These are phyloP conservation scores for Fusarium subglutinans DNA, from an alignment of 2,329 filamentous ascomycete species.

Conservation along the genomic window DNA sequence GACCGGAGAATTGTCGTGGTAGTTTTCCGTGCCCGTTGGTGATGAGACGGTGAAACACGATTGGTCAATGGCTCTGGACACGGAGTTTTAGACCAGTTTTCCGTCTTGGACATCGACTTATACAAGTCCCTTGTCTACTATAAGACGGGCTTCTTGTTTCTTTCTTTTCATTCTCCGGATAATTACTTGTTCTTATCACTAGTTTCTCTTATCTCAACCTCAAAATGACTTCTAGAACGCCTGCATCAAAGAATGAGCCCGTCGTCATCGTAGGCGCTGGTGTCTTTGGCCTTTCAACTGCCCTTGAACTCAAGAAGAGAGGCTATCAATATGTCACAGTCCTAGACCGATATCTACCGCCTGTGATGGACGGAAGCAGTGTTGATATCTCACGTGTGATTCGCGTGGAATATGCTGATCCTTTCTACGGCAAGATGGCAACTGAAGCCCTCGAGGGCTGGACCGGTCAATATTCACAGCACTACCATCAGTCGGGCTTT, in stretches of 20 bases:
- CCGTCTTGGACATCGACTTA: background rate
- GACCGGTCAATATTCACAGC: slow-evolving; percentile 39
- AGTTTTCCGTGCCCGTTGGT: slow-evolving; percentile 28
- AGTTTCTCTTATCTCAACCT: too few species aligned
- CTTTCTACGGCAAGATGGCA: slow-evolving; percentile 69
- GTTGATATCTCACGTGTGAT: slow-evolving; percentile 55
- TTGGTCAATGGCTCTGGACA: slow-evolving; percentile 20
- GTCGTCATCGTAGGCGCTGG: slow-evolving; percentile 57
- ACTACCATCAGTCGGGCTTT: slow-evolving; percentile 47
- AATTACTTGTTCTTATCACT: background rate
- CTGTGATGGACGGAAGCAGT: slow-evolving; percentile 50
- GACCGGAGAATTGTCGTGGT: background rate
- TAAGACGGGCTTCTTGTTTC: background rate
- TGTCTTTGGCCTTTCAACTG: slow-evolving; percentile 61
- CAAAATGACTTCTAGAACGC: slow-evolving; percentile 29
- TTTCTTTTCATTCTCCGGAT: background rate
- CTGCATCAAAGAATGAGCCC: slow-evolving; percentile 35
- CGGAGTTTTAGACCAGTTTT: slow-evolving; percentile 22
- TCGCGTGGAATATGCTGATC: slow-evolving; percentile 69
- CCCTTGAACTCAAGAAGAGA: slow-evolving; percentile 54
- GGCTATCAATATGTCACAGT: slow-evolving; percentile 59
- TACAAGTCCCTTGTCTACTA: background rate
- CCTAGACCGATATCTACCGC: slow-evolving; percentile 53
- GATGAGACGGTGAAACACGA: slow-evolving; percentile 9
- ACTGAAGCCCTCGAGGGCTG: slow-evolving; percentile 43